Percentiles rank a stretch among this genome's conserved stretches.
Conservation (phyloP, 345 rosid genomes). For the Arabis hirsuta region DNA sequence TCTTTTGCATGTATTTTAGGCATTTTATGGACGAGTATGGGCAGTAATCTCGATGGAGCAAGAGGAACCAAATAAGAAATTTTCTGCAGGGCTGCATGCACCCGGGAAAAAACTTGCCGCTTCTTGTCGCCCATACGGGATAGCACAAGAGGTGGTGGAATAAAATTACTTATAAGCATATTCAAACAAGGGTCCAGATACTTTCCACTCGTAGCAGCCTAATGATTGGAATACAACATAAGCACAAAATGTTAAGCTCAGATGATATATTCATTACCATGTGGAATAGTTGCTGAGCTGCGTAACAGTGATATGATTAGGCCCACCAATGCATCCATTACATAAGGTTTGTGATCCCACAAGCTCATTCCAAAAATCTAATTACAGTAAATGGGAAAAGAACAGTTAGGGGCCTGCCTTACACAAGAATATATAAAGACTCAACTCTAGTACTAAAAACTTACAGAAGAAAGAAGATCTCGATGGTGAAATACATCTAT, state of each 20-base stretch:
- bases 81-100: slow-evolving; percentile 62
- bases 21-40: slow-evolving; percentile 58
- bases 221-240: slow-evolving; percentile 20
- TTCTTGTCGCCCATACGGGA: slow-evolving; percentile 50
- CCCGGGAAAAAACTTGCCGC: slow-evolving; percentile 61
- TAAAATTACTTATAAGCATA: slow-evolving; percentile 66
- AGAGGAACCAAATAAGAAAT: slow-evolving; percentile 72
- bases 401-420: background rate
- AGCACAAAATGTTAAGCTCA: background rate
- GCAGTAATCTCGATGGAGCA: slow-evolving; percentile 59
- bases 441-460: slow-evolving; percentile 29
- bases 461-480: slow-evolving; percentile 64
- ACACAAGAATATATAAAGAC: background rate
- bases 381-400: slow-evolving; percentile 1
- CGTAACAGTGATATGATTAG: slow-evolving; percentile 64
- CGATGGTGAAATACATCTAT: slow-evolving; percentile 57
- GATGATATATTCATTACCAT: background rate
- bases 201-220: slow-evolving; percentile 75
- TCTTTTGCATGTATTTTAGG: slow-evolving; percentile 52
- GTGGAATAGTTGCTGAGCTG: background rate
- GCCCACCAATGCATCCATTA: slow-evolving; percentile 67
- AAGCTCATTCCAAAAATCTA: slow-evolving; percentile 74
- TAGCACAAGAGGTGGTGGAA: slow-evolving; percentile 55
- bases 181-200: slow-evolving; percentile 60
- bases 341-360: slow-evolving; percentile 71